Base-by-base conservation (phyloP, 495 filamentous ascomycete species). In the Tuber magnatum region DNA sequence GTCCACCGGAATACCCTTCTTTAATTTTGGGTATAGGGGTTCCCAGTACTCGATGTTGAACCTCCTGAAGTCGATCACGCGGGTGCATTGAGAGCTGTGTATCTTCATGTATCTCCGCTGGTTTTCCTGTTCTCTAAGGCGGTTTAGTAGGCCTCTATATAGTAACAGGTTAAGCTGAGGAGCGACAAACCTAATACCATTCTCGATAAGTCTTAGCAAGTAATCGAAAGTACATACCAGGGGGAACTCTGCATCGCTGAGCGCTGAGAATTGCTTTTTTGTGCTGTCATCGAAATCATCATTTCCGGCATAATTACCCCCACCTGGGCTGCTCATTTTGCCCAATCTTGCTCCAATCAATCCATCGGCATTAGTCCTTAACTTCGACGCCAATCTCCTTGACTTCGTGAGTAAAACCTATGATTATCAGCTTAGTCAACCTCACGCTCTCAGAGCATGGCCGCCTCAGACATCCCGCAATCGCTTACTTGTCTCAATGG, bases 361-460 rank as follows among this genome's bases (percentile, higher is more conserved):
- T 12, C 77, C 77, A 18, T 75, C 80, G 5, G 79, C 81, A 35
- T 86, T 83, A 16, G 51, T 43, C n/a, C 76, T 76, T 5, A 86
- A 77, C 68, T 85, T 86, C 16, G 78, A 77, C 9, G 82, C 83
- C 14, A 86, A 79, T 44, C 79, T 72, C 1, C 71, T 65, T 1
- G 85, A 86, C n/a, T 83, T 79, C 28, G 85, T 86, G 42, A 86
- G 79, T 24, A 86, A 81, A 9, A 86, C 71, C 84, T 86, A 40
- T 39, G 28, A 43, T 35, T 35, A 16, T 7, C 20, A 48, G 46
- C 46, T 7, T 6, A 51, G 18, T 40, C 72, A 68, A 48, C 22
- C 16, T 7, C 20, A 48, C 20, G 20, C 46, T 7, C 7, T 3
- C 2, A n/a, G 20, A 48, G 20, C 46, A 22, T 48, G 20, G 24